Evolutionary conservation across 225 moss, liverwort and hornwort genomes (phyloP), one percentile per base, ranked within the genome.

Genomic region (Polytrichum formosum): DNA sequence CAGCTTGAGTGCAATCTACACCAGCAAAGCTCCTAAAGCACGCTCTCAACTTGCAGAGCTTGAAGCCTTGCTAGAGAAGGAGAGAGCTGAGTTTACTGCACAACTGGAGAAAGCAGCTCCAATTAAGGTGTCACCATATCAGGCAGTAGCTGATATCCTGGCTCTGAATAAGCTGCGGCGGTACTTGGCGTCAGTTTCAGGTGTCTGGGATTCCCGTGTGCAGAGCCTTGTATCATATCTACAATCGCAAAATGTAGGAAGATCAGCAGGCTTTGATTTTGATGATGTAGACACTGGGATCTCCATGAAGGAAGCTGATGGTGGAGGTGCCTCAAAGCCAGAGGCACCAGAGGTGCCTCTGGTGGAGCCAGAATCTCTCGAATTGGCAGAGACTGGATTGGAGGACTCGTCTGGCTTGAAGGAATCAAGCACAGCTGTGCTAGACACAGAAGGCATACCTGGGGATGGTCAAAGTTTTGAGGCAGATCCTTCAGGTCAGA

Each of bases 101-200:
- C 72, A 76, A 19, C 56, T 92, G 79, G 75, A 83, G 28, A 63
- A 73, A 70, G 89, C 90, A 23, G 86, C 75, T 26, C 87, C 86
- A 61, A 59, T 76, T 66, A 73, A 70, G 60, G 75, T 70, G 23
- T 73, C 46, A 26, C 22, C 54, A n/a, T 75, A 77, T 63, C 83
- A 89, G 73, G 78, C 84, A 25, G 62, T 82, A 6, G 87, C 90
- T 70, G 96, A 97, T 68, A 88, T 97, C 54, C 73, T 97, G 55
- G 84, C 85, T 59, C 83, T 97, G 30, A 97, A 97, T 65, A 80
- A 75, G 71, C 71, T 94, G 70, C 91, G 96, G 71, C 87, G 85
- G 33, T 68, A 78, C 56, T 78, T 97, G 67, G 68, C 79, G 35
- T 66, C 69, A 28, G 82, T 80, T 76, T 82, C 83, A 65, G 79